Evolutionary conservation across 225 moss, liverwort and hornwort species (phyloP).

Genomic region (Marchantia paleacea): DNA sequence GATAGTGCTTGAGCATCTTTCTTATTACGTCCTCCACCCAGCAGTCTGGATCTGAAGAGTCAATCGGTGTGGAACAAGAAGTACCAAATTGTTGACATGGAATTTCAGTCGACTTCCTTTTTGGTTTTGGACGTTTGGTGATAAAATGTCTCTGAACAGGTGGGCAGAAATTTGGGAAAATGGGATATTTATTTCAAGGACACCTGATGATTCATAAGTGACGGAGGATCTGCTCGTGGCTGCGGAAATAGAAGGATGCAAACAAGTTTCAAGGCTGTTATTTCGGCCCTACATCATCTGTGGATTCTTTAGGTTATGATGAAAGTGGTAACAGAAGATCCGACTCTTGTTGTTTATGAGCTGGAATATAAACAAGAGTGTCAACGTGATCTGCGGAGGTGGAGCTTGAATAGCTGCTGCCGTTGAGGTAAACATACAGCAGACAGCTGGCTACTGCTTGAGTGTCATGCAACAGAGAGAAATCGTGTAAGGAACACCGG

Average conservation of each 20-base stretch:
- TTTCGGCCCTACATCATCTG: neutral
- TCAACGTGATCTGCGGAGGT: neutral
- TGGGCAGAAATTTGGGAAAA: constrained; percentile 54
- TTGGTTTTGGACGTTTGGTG: too few relatives aligned
- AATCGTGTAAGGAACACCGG: neutral
- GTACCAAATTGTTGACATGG: neutral
- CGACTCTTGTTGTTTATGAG: neutral
- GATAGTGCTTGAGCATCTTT: neutral
- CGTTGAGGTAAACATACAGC: neutral
- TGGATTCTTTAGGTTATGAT: neutral
- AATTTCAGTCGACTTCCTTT: too few relatives aligned
- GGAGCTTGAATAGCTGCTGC: neutral
- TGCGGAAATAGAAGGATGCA: too few relatives aligned
- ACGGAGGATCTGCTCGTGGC: too few relatives aligned
- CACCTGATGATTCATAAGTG: constrained; percentile 30
- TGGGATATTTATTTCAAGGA: constrained; percentile 41
- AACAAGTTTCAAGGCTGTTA: neutral
- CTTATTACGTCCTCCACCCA: neutral
- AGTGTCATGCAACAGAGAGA: neutral
- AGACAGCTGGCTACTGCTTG: neutral
- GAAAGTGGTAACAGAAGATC: neutral
- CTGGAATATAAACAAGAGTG: neutral
- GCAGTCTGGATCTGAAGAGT: neutral
- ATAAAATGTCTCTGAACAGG: constrained; percentile 27
- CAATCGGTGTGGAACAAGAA: neutral